Conservation (phyloP, 176 grass and related monocot species). For the Musa beccarii region DNA sequence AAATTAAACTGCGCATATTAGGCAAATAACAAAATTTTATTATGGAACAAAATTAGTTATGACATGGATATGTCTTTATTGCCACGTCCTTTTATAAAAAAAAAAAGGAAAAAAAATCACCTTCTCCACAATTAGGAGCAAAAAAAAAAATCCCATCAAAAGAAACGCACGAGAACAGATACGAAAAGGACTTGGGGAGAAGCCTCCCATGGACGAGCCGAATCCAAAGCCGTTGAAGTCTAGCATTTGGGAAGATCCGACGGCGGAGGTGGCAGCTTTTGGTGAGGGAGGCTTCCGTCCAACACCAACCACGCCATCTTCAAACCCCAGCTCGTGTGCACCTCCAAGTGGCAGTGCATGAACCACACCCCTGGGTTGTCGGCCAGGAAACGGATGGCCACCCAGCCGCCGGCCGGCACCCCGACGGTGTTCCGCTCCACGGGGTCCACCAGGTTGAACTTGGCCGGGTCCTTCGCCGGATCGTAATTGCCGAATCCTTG, state of each 20-base stretch:
- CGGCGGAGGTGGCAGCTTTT: background rate
- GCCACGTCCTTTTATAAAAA: too few species aligned
- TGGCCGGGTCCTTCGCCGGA: background rate
- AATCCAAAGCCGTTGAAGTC: background rate
- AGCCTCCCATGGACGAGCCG: too few species aligned
- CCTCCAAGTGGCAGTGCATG: background rate
- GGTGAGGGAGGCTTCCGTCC: background rate
- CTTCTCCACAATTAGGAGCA: too few species aligned
- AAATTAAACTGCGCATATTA: too few species aligned
- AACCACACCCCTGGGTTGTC: background rate
- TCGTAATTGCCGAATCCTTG: background rate
- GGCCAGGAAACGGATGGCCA: background rate
- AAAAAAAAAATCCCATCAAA: too few species aligned
- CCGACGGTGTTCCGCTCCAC: background rate
- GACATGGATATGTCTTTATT: too few species aligned
- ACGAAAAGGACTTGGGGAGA: too few species aligned
- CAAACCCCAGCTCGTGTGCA: background rate
- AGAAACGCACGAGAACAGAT: too few species aligned
- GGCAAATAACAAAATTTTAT: too few species aligned
- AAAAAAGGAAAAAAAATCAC: too few species aligned
- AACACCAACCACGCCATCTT: background rate
- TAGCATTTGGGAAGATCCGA: background rate
- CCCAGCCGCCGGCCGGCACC: background rate
- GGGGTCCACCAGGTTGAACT: background rate
- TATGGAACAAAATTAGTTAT: too few species aligned